These are phyloP conservation scores for Zalerion maritima DNA, from an alignment of 495 filamentous ascomycete genomes.

Conservation along the genomic window DNA sequence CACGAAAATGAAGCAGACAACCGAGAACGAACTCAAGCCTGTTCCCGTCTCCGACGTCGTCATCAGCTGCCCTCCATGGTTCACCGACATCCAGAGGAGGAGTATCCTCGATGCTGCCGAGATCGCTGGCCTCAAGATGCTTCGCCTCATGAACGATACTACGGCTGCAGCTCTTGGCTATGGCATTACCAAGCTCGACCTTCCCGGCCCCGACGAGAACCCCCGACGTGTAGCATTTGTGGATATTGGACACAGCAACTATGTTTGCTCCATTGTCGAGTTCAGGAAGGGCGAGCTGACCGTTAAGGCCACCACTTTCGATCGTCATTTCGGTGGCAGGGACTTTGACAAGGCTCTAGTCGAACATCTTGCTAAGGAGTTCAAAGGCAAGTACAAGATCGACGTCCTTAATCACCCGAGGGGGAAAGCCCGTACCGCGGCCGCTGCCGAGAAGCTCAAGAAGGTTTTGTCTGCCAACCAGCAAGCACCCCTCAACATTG, in stretches of 20 bases:
- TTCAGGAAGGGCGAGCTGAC: conserved; percentile 94
- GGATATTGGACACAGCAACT: conserved; percentile 94
- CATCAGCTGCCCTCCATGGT: conserved; percentile 91
- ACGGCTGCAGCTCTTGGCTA: conserved; percentile 92
- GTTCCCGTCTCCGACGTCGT: conserved; percentile 91
- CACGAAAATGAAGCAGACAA: conserved; percentile 81
- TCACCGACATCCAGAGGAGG: conserved; percentile 85
- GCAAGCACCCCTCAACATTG: conserved; percentile 87
- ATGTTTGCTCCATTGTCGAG: conserved; percentile 85
- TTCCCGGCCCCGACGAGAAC: conserved; percentile 82
- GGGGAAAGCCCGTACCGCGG: conserved; percentile 70
- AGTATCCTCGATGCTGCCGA: conserved; percentile 84
- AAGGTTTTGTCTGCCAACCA: conserved; percentile 96
- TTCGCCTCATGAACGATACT: conserved; percentile 95
- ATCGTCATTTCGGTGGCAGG: conserved; percentile 94
- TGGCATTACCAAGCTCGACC: conserved; percentile 92
- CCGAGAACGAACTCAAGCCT: conserved; percentile 75
- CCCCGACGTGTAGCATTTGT: conserved; percentile 82
- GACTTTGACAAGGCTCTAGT: conserved; percentile 92
- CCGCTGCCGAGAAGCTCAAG: conserved; percentile 94
- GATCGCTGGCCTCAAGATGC: conserved; percentile 81
- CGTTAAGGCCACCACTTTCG: conserved; percentile 83
- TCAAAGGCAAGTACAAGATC: conserved; percentile 83
- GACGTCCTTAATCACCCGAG: conserved; percentile 81
- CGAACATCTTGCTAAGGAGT: conserved; percentile 89